Conservation (phyloP, 768 basidiomycete genomes). For the Fomitopsis pulvina region DNA sequence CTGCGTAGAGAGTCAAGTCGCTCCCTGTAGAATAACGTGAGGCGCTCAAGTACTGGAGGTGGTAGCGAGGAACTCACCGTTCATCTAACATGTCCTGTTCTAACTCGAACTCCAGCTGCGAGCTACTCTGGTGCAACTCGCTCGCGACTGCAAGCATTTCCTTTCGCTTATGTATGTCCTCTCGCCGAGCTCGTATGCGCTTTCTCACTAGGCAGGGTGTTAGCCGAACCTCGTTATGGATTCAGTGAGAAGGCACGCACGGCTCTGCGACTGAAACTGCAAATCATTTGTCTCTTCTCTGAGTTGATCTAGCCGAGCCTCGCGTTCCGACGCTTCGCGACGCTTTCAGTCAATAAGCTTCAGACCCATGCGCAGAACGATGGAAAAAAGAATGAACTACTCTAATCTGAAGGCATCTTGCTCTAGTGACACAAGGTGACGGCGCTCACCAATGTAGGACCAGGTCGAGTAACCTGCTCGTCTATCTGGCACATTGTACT, state of each 20-base stretch:
- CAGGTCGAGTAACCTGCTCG: conserved; percentile 20
- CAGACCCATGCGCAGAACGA: conserved; percentile 14
- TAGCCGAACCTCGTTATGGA: not conserved
- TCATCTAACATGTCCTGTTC: conserved; percentile 32
- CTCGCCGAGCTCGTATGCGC: conserved; percentile 36
- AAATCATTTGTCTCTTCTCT: conserved; percentile 18
- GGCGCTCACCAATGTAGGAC: not conserved
- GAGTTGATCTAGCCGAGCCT: conserved; percentile 46
- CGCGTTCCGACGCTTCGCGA: conserved; percentile 63
- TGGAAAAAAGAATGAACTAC: too few species aligned
- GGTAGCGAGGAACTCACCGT: conserved; percentile 24
- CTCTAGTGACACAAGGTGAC: conserved; percentile 4
- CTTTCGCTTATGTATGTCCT: conserved; percentile 39
- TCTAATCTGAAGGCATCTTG: too few species aligned
- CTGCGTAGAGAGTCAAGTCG: conserved; percentile 40
- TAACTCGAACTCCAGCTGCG: conserved; percentile 25
- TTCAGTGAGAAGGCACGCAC: conserved; percentile 8
- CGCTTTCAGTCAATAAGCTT: conserved; percentile 38
- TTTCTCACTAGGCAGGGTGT: conserved; percentile 29
- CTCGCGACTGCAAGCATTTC: conserved; percentile 39
- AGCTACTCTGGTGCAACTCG: conserved; percentile 32
- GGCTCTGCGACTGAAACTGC: conserved; percentile 7
- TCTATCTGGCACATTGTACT: conserved; percentile 29
- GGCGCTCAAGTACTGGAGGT: conserved; percentile 3
- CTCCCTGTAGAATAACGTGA: conserved; percentile 30